Base-by-base conservation (phyloP, 371 early-diverging fungal species). In the Batkoa obscura region DNA sequence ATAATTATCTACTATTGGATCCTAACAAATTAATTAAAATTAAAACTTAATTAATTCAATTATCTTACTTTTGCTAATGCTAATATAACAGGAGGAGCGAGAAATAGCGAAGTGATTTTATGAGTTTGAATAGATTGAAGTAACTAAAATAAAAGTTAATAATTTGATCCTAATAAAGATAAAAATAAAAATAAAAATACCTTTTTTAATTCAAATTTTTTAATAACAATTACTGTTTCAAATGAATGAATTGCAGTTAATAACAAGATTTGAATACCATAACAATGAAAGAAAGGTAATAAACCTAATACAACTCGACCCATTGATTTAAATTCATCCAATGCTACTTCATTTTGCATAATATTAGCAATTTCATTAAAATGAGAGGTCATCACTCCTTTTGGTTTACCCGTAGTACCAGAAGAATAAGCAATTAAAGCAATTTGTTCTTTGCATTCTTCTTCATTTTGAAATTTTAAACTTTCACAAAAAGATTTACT, bases 361-460 rank as follows among this genome's bases (percentile, higher is more conserved):
- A 80, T 59, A 58, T 81, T 81, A 34, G 83, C 63, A 15, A 81
- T 73, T 30, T 85, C 67, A 65, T 83, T 85, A 57, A 65, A 62
- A 60, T 85, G 84, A 1, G 80, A 75, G 6, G 80, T 74, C 63
- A 72, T 62, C 0, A 83, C 86, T 15, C 83, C 84, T 62, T 85
- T 76, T 55, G 32, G 51, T n/a, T 13, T n/a, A 1, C 54, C 56
- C 0, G 90, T 89, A 3, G 91, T 93, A 30, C 94, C 94, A 38
- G 83, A 83, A 8, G 87, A 86, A 69, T 84, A 93, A 66, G 87
- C 86, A 39, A 93, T 71, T 57, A 82, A 85, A 3, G 89, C 88
- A 45, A 72, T 71, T 45, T 68, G 61, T 15, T 57, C 64, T 51
- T 9, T 41, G 50, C 23, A 57, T 64, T 43, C 43, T 23, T 23